Conservation (phyloP, 441 rosid genomes). For the Flueggea neowawraea region DNA sequence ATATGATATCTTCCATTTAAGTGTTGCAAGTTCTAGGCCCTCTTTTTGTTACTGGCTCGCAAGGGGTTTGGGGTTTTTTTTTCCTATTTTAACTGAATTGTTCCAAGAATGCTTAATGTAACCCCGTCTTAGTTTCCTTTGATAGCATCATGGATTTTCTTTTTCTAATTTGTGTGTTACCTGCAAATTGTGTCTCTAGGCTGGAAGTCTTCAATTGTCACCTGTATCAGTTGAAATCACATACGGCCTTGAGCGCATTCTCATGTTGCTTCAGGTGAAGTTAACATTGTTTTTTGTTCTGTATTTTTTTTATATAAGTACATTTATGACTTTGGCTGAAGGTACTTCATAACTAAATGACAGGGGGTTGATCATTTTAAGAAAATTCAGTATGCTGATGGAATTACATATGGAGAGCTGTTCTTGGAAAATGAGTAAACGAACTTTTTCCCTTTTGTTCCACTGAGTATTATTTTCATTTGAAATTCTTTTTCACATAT, state of each 20-base stretch:
- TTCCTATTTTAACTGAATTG: background rate
- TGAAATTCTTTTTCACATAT: background rate
- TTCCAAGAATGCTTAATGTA: background rate
- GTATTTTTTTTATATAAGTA: slow-evolving; percentile 12
- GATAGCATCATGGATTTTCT: slow-evolving; percentile 1
- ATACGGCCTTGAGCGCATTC: slow-evolving; percentile 96
- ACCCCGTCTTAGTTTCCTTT: slow-evolving; percentile 8
- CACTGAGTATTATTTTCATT: background rate
- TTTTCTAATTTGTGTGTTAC: slow-evolving; percentile 13
- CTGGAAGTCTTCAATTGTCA: slow-evolving; percentile 91
- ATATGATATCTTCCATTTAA: slow-evolving; percentile 3
- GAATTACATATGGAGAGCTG: slow-evolving; percentile 95
- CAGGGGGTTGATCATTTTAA: slow-evolving; percentile 99
- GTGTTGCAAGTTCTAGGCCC: no score
- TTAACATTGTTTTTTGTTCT: slow-evolving; percentile 8
- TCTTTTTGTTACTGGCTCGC: slow-evolving; percentile 2
- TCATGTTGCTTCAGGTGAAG: slow-evolving; percentile 94
- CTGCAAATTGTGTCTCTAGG: slow-evolving; percentile 34
- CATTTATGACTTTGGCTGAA: slow-evolving; percentile 22
- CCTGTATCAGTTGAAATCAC: slow-evolving; percentile 98
- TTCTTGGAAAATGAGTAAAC: slow-evolving; percentile 94
- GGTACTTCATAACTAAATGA: slow-evolving; percentile 18
- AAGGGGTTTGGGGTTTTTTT: background rate
- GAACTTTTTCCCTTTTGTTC: background rate
- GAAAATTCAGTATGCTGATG: slow-evolving; percentile 88